Evolutionary conservation across 2,329 filamentous ascomycete genomes (phyloP).

Genomic region (Exophiala phaeomuriformis): DNA sequence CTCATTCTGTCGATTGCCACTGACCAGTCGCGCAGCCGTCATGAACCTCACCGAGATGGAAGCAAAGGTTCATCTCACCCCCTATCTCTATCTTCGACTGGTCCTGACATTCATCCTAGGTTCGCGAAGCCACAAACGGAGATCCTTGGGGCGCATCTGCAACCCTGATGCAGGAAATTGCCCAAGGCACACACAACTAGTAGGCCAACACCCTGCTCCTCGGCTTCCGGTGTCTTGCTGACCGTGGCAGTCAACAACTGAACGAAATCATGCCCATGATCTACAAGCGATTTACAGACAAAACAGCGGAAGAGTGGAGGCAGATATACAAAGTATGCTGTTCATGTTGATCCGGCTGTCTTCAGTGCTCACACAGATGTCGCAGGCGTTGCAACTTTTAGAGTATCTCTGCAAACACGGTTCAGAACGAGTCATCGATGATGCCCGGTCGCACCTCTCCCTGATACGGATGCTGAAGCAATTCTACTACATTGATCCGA

Average conservation of each 20-base stretch:
- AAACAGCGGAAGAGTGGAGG: slow-evolving; percentile 95
- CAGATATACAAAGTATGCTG: slow-evolving; percentile 86
- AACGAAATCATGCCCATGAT: slow-evolving; percentile 99
- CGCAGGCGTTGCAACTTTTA: slow-evolving; percentile 72
- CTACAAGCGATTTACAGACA: slow-evolving; percentile 97
- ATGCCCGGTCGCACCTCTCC: slow-evolving; percentile 88
- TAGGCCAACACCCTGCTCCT: slow-evolving; percentile 42
- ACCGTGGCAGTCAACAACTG: slow-evolving; percentile 63
- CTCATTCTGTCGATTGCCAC: not conserved
- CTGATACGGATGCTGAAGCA: slow-evolving; percentile 97
- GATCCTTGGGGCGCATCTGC: slow-evolving; percentile 90
- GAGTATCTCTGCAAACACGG: slow-evolving; percentile 98
- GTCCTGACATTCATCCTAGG: slow-evolving; percentile 45
- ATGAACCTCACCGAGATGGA: slow-evolving; percentile 99
- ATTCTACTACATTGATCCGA: slow-evolving; percentile 92
- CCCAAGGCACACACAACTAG: slow-evolving; percentile 97
- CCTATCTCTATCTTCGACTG: slow-evolving; percentile 4
- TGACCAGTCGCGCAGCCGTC: slow-evolving; percentile 54
- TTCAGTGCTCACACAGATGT: not conserved
- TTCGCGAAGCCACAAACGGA: slow-evolving; percentile 97
- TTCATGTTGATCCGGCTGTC: not conserved
- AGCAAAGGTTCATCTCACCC: slow-evolving; percentile 45
- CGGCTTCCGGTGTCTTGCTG: slow-evolving; percentile 4
- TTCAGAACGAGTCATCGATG: slow-evolving; percentile 93
- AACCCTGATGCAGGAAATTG: slow-evolving; percentile 92